Evolutionary conservation across 305 asterid genomes (phyloP).

Genomic region (Solanum chacoense): DNA sequence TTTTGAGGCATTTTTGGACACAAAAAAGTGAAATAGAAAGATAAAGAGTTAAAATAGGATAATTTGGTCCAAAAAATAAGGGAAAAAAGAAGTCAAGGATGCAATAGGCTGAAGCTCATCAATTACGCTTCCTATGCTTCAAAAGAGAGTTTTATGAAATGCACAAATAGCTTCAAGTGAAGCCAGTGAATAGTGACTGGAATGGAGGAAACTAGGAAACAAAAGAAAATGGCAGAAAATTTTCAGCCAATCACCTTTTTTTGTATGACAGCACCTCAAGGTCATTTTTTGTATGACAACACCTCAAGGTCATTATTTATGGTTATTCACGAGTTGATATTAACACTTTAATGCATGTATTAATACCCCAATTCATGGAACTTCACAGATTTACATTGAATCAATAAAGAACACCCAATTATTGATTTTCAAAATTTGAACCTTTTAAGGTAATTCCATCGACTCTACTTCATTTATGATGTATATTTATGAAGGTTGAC

Average conservation of each 20-base stretch:
- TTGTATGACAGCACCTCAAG: neutral
- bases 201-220: neutral
- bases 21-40: neutral
- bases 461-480: neutral
- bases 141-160: neutral
- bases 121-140: neutral
- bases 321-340: neutral
- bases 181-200: neutral
- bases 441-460: neutral
- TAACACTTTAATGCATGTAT: neutral
- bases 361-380: no score
- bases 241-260: neutral
- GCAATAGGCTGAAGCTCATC: neutral
- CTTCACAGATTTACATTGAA: no score
- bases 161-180: neutral
- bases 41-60: neutral
- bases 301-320: neutral
- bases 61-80: neutral
- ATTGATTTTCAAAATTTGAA: neutral
- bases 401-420: neutral
- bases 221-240: neutral
- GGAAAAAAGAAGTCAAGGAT: neutral
- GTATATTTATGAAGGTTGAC: neutral
- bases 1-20: neutral
- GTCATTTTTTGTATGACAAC: neutral